Percentiles rank a stretch among this genome's conserved stretches.
Conservation (phyloP, 768 basidiomycete genomes). For the Podaxis rugospora region DNA sequence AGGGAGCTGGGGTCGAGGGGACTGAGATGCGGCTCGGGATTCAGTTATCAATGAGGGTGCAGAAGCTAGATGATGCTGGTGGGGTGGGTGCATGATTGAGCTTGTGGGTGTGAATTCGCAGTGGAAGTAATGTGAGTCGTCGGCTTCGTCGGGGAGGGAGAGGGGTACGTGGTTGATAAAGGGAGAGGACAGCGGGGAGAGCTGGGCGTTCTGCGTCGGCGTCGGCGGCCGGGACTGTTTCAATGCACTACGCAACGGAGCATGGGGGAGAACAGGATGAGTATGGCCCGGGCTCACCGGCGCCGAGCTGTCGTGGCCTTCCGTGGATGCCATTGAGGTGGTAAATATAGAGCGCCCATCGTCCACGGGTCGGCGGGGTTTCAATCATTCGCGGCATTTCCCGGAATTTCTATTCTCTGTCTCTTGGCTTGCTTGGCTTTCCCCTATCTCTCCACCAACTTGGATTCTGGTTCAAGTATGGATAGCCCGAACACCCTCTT, state of each 20-base stretch:
- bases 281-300: conserved; percentile 13
- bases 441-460: no score
- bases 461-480: no score
- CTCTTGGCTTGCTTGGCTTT: no score
- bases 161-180: conserved; percentile 9
- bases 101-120: conserved; percentile 11
- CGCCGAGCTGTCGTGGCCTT: not conserved
- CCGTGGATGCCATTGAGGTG: not conserved
- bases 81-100: conserved; percentile 5
- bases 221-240: conserved; percentile 13
- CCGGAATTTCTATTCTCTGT: not conserved
- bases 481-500: no score
- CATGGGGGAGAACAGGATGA: conserved; percentile 13
- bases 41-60: not conserved
- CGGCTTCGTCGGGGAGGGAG: conserved; percentile 4
- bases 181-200: conserved; percentile 11
- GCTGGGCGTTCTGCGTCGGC: conserved; percentile 10
- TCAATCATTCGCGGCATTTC: not conserved
- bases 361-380: not conserved
- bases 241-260: conserved; percentile 15
- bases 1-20: conserved; percentile 12
- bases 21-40: conserved; percentile 9
- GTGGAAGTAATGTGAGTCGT: conserved; percentile 5
- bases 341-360: conserved; percentile 7
- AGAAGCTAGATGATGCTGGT: not conserved